Evolutionary conservation across 768 basidiomycete genomes (phyloP), one percentile per base, ranked within the genome.

Genomic region (Boletus rufocinnamomeus): DNA sequence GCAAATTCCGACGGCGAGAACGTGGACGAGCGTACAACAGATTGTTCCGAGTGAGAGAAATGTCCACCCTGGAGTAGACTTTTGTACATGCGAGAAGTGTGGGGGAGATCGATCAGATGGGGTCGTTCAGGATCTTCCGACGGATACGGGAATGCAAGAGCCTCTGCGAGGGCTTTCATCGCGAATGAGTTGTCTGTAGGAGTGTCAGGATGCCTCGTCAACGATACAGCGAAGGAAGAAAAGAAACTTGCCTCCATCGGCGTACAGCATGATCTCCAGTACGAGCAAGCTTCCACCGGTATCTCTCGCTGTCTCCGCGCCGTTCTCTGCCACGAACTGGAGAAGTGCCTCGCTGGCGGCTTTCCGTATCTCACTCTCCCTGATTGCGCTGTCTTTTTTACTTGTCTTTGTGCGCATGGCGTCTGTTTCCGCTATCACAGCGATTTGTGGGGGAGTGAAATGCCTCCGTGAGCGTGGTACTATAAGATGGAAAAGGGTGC

Each of bases 31-130:
- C 72, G 79, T 34, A 82, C 80, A 38, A 95, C 76, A 3, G 80
- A 60, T 23, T 80, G 79, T 3, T 84, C 81, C 0, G 80, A 70
- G 34, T 85, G 87, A 59, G 84, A 86, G 74, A 86, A 97, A 69
- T 95, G 93, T 0, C 95, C 95, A 6, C 95, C 95, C 69, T 95
- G 93, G 1, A 97, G 79, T 7, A 97, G 84, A 7, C 85, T 86
- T 71, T 97, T 97, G 81, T 93, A 95, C 50, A 95, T 68, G 41
- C 95, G 82, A 4, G 91, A 88, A 1, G 88, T 83, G 65, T 93
- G 92, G 1, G 93, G 84, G 14, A 94, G 80, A 66, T 95, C 88
- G 57, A 95, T 88, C 17, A 83, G 81, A 72, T 94, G 91, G 0
- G 82, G 79, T 13, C 69, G 70, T 13, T 76, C 58, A 0, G 77